Base-by-base conservation (phyloP, 805 yeast species). In the Metschnikowia matae region DNA sequence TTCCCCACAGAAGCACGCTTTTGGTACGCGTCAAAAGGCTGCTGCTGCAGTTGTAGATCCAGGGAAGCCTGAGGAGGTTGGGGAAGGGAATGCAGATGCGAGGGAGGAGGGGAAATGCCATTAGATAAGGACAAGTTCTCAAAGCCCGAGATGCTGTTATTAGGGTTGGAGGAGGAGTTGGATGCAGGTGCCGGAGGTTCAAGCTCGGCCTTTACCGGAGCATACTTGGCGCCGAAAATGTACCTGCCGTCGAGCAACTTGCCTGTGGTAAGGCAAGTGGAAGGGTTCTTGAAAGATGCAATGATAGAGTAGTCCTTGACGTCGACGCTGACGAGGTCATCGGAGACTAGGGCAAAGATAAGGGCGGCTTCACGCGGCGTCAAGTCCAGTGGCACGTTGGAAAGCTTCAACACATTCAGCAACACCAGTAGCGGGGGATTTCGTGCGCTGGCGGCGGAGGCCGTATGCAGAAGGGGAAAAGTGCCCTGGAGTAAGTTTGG, bases 311-410 rank as follows among this genome's bases (percentile, higher is more conserved):
- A 57, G 51, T 75, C 77, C 23, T 68, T 60, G 36, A 81, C 56
- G 48, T 81, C 85, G 38, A 82, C 68, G 50, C 68, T 74, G 34
- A 76, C 55, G 43, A 84, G 61, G 53, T 73, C 84, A 57, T 84
- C 89, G 54, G 74, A 68, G n/a, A 88, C 87, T 48, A 87, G 68
- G 5, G 92, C 78, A 62, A 87, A 87, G 6, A 87, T 75, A 14
- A 84, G 72, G 44, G 78, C 73, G 2, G 87, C 83, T 64, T 87
- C 95, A 63, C 94, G 77, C 34, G 75, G 56, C 2, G 87, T 65
- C 29, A 86, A 70, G 66, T 87, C 89, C 3, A 67, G 57, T 7
- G 95, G 94, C 11, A 84, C 61, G 60, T 84, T 84, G 56, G 72
- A 71, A 46, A 86, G 39, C 40, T 54, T 55, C 46, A 58, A 53